Evolutionary conservation across 108 stramenopile species (phyloP).

Genomic region (Aureococcus anophagefferens): DNA sequence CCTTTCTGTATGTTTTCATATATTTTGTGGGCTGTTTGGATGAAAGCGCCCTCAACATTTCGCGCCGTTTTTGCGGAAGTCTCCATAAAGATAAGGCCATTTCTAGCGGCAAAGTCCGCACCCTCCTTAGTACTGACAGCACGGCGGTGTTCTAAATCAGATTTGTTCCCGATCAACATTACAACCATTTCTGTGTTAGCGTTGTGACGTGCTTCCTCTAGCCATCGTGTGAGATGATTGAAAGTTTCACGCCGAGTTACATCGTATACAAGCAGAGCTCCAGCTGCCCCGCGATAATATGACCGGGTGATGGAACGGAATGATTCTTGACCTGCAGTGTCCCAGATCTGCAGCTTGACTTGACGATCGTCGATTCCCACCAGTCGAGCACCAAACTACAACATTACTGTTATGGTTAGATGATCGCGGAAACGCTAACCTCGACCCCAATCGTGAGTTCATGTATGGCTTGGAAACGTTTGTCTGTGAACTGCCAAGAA

Average conservation of each 20-base stretch:
- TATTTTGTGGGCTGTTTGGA: slow-evolving; percentile 92
- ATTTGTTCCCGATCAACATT: slow-evolving; percentile 96
- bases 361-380: slow-evolving; percentile 73
- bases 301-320: slow-evolving; percentile 98
- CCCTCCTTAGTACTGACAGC: slow-evolving; percentile 81
- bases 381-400: slow-evolving; percentile 97
- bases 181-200: slow-evolving; percentile 95
- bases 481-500: slow-evolving; percentile 99
- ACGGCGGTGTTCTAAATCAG: slow-evolving; percentile 82
- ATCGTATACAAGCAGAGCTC: slow-evolving; percentile 96
- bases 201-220: slow-evolving; percentile 97
- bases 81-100: slow-evolving; percentile 95
- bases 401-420: too few species aligned
- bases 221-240: slow-evolving; percentile 90
- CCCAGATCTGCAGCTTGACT: slow-evolving; percentile 77
- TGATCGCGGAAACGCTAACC: not conserved
- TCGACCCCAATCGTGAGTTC: slow-evolving; percentile 96
- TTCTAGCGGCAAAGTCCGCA: slow-evolving; percentile 83
- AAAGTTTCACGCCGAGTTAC: slow-evolving; percentile 98
- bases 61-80: slow-evolving; percentile 93
- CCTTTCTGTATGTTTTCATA: slow-evolving; percentile 90
- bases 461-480: slow-evolving; percentile 98
- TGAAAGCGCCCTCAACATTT: slow-evolving; percentile 95
- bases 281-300: slow-evolving; percentile 98
- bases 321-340: slow-evolving; percentile 76